A percentile compares a stretch with the other conserved stretches of the same genome.
Evolutionary conservation across 495 filamentous ascomycete genomes (phyloP).

Genomic region (Daldinia childiae): DNA sequence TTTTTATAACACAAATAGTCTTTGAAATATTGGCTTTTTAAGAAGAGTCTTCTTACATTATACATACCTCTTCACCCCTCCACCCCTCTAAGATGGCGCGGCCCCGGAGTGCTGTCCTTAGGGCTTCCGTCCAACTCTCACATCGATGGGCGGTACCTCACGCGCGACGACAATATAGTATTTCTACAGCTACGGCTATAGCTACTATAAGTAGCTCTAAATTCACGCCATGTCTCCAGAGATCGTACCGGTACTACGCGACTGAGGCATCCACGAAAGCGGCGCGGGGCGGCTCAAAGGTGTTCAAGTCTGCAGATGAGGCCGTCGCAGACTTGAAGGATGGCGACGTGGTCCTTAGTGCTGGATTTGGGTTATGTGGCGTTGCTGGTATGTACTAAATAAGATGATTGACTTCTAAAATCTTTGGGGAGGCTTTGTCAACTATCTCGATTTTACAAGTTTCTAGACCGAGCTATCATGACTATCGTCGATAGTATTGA

Average conservation of each 20-base stretch:
- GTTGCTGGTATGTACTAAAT: constrained; percentile 59
- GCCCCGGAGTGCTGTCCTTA: constrained; percentile 27
- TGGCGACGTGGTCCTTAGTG: constrained; percentile 65
- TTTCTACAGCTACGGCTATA: background rate
- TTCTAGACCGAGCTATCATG: background rate
- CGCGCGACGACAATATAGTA: constrained; percentile 24
- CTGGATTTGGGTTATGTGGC: constrained; percentile 70
- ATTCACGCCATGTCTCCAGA: constrained; percentile 8
- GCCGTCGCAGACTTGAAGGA: constrained; percentile 68
- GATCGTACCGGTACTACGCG: constrained; percentile 33
- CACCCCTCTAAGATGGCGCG: constrained; percentile 34
- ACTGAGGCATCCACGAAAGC: constrained; percentile 41
- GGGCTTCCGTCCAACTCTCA: constrained; percentile 35
- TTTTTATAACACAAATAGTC: constrained; percentile 6
- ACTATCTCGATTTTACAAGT: background rate
- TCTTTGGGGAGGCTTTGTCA: background rate
- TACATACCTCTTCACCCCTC: constrained; percentile 4
- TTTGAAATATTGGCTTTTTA: background rate
- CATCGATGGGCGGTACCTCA: constrained; percentile 36
- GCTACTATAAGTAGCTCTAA: background rate
- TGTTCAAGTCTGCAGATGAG: constrained; percentile 66
- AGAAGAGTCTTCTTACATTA: background rate
- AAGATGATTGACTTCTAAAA: background rate
- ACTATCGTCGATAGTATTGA: background rate
- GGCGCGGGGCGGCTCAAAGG: constrained; percentile 58